Conservation (phyloP, 2,329 filamentous ascomycete species). For the Apiospora phragmitis region DNA sequence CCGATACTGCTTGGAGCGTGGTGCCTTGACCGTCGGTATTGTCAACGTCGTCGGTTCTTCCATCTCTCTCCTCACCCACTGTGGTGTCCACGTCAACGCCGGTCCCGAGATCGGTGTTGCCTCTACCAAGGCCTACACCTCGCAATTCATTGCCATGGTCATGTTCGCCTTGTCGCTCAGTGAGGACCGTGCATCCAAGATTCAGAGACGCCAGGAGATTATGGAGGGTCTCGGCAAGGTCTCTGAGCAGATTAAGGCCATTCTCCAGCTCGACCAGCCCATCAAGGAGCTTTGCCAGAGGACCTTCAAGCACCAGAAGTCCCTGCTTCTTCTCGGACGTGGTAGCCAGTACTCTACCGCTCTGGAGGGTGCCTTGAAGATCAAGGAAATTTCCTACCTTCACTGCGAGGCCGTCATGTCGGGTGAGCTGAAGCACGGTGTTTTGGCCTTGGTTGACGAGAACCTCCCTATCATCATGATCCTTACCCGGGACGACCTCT, state of each 20-base stretch:
- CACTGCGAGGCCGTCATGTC: constrained; percentile 99
- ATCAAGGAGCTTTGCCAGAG: constrained; percentile 95
- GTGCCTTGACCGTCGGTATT: constrained; percentile 94
- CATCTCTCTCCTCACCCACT: constrained; percentile 98
- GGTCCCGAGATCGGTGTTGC: constrained; percentile 98
- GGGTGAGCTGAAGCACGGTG: constrained; percentile 98
- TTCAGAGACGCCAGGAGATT: constrained; percentile 88
- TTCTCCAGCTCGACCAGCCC: constrained; percentile 85
- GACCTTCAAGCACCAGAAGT: constrained; percentile 97
- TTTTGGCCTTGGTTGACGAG: constrained; percentile 95
- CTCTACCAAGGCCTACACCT: constrained; percentile 98
- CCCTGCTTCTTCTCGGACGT: constrained; percentile 86
- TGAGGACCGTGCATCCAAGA: constrained; percentile 95
- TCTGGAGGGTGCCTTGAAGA: constrained; percentile 96
- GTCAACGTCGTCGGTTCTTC: constrained; percentile 98
- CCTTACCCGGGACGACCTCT: constrained; percentile 91
- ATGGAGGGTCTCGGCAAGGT: constrained; percentile 89
- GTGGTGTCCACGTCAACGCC: constrained; percentile 99
- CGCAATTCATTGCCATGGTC: constrained; percentile 99
- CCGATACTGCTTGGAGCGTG: constrained; percentile 96
- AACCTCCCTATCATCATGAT: constrained; percentile 99
- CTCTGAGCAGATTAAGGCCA: constrained; percentile 87
- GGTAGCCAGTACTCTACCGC: constrained; percentile 97
- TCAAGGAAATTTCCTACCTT: constrained; percentile 99
- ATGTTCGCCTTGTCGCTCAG: constrained; percentile 98